Percentiles rank a stretch among this genome's conserved stretches.
Evolutionary conservation across 2,329 filamentous ascomycete genomes (phyloP).

Genomic region (Colletotrichum truncatum): DNA sequence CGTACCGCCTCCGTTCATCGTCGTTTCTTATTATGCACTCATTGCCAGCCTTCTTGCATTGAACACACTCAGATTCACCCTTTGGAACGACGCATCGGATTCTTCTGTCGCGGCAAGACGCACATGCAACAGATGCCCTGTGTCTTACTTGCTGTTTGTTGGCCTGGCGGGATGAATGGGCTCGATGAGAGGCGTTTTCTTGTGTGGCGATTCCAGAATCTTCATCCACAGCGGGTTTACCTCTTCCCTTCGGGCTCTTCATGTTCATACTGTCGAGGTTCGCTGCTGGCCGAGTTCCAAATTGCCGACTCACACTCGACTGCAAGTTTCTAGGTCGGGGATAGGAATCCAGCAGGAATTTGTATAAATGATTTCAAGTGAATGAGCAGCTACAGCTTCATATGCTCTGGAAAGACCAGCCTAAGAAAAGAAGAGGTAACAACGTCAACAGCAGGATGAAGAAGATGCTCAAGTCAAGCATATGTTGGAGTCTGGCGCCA

Average conservation of each 20-base stretch:
- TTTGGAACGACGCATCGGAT: conserved; percentile 63
- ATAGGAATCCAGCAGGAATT: too few species aligned
- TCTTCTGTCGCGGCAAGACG: conserved; percentile 57
- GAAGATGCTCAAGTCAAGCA: background rate
- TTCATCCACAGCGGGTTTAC: conserved; percentile 29
- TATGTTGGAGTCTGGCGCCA: background rate
- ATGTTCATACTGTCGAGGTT: background rate
- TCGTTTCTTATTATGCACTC: conserved; percentile 66
- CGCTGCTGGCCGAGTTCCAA: background rate
- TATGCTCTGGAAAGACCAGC: background rate
- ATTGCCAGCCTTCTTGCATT: conserved; percentile 60
- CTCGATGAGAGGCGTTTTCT: conserved; percentile 45
- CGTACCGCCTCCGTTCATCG: conserved; percentile 62
- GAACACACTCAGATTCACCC: conserved; percentile 59
- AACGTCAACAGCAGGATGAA: background rate
- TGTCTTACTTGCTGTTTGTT: conserved; percentile 50
- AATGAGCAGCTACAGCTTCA: background rate
- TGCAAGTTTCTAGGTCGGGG: background rate
- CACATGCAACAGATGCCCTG: conserved; percentile 64
- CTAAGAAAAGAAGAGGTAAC: background rate
- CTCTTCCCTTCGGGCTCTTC: background rate
- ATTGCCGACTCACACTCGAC: background rate
- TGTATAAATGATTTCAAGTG: too few species aligned
- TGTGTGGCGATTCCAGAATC: conserved; percentile 39
- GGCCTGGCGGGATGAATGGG: conserved; percentile 35